phyloP scores from a whole-genome alignment of 495 filamentous ascomycete genomes.

The Lophiotrema nucula region DNA sequence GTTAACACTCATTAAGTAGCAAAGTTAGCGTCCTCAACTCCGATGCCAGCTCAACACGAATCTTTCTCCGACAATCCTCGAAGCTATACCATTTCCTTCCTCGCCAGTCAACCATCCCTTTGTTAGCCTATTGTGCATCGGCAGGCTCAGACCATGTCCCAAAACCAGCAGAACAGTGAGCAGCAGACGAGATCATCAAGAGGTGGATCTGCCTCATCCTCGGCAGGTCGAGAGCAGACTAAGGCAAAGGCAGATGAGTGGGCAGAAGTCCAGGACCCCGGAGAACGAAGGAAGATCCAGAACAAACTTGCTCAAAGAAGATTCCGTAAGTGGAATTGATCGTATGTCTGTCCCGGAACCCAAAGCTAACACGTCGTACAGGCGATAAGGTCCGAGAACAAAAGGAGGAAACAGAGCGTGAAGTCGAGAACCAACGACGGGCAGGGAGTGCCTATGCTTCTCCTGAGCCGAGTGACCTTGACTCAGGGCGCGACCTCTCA shows the following conservation, averaged over 20 bases:
- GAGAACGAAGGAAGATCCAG: constrained; percentile 43
- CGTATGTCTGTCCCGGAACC: background rate
- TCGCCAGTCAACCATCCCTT: too few relatives aligned
- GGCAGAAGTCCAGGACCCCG: constrained; percentile 40
- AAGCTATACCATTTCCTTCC: background rate
- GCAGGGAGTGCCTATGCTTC: constrained; percentile 57
- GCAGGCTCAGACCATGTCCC: constrained; percentile 21
- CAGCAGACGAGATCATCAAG: constrained; percentile 15
- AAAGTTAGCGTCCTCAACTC: background rate
- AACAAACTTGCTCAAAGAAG: constrained; percentile 45
- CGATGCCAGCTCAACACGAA: constrained; percentile 5
- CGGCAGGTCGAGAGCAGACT: constrained; percentile 22
- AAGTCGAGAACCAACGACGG: constrained; percentile 54
- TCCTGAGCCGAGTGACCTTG: constrained; percentile 53
- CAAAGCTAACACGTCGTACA: constrained; percentile 17
- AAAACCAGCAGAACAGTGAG: constrained; percentile 17
- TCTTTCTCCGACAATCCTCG: background rate
- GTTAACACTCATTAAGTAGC: constrained; percentile 9
- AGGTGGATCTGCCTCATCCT: constrained; percentile 19
- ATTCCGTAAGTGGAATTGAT: constrained; percentile 37
- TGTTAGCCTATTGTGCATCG: background rate
- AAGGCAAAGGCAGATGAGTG: constrained; percentile 38
- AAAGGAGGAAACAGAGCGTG: constrained; percentile 57
- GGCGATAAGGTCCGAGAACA: constrained; percentile 61
- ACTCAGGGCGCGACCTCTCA: constrained; percentile 50